Evolutionary conservation across 2,329 filamentous ascomycete genomes (phyloP).

Genomic region (Ascosphaera acerosa): DNA sequence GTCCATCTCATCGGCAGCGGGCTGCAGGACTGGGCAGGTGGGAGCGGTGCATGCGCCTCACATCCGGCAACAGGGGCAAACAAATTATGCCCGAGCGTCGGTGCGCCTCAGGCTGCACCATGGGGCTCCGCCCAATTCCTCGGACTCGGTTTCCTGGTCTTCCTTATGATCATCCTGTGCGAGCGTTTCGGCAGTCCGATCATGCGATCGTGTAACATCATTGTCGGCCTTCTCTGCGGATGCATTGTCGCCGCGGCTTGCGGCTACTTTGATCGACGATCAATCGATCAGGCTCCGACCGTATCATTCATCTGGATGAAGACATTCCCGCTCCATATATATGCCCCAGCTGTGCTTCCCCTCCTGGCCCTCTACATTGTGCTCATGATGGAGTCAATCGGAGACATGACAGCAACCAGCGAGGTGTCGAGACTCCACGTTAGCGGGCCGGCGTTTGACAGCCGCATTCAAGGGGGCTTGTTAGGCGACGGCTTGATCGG

Average conservation of each 20-base stretch:
- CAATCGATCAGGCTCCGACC: constrained; percentile 34
- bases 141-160: constrained; percentile 41
- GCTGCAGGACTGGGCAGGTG: constrained; percentile 44
- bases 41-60: constrained; percentile 23
- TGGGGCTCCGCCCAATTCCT: constrained; percentile 40
- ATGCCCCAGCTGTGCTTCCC: constrained; percentile 40
- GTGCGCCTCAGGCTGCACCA: constrained; percentile 33
- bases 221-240: constrained; percentile 37
- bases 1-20: constrained; percentile 36
- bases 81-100: constrained; percentile 30
- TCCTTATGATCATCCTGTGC: constrained; percentile 39
- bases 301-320: constrained; percentile 46
- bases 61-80: constrained; percentile 22
- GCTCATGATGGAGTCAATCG: constrained; percentile 41
- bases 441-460: constrained; percentile 37
- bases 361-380: constrained; percentile 33
- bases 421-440: constrained; percentile 39
- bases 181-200: constrained; percentile 45
- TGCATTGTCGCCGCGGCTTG: constrained; percentile 41
- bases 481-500: constrained; percentile 42
- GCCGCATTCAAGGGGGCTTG: constrained; percentile 43
- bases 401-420: constrained; percentile 42
- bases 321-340: constrained; percentile 39
- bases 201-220: constrained; percentile 42
- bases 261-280: constrained; percentile 35